These are phyloP conservation scores for Backusella circina DNA, from an alignment of 192 early-diverging fungal species.

Conservation along the genomic window DNA sequence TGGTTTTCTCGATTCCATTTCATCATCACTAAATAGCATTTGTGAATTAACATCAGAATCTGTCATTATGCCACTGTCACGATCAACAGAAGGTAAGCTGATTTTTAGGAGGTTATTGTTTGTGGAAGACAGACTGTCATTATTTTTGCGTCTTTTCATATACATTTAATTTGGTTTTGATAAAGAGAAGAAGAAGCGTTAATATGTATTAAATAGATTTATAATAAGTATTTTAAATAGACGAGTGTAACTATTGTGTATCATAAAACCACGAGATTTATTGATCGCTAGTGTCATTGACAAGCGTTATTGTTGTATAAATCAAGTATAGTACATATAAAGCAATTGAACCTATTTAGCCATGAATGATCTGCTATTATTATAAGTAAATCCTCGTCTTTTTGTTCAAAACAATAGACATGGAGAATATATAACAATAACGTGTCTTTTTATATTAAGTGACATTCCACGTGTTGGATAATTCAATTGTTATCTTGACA, in stretches of 20 bases:
- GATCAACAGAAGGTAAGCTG: background rate
- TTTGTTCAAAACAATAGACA: background rate
- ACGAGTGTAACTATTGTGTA: background rate
- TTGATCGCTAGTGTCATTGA: background rate
- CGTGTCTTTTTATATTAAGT: background rate
- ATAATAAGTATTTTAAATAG: background rate
- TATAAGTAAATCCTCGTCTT: too few relatives aligned
- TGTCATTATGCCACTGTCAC: slow-evolving; percentile 21
- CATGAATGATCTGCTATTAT: background rate
- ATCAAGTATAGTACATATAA: background rate
- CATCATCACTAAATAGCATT: slow-evolving; percentile 16
- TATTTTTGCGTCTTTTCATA: background rate
- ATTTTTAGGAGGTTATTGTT: background rate
- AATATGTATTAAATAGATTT: background rate
- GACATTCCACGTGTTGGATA: background rate
- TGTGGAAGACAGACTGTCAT: background rate
- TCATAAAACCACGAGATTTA: background rate
- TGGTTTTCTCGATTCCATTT: background rate
- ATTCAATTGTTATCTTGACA: background rate
- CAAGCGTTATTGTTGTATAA: background rate
- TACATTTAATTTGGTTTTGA: background rate
- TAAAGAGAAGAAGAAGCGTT: background rate
- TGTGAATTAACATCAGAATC: slow-evolving; percentile 6
- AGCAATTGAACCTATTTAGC: background rate
- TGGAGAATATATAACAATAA: background rate